phyloP scores from a whole-genome alignment of 495 filamentous ascomycete genomes.

The Achaetomiella virescens region DNA sequence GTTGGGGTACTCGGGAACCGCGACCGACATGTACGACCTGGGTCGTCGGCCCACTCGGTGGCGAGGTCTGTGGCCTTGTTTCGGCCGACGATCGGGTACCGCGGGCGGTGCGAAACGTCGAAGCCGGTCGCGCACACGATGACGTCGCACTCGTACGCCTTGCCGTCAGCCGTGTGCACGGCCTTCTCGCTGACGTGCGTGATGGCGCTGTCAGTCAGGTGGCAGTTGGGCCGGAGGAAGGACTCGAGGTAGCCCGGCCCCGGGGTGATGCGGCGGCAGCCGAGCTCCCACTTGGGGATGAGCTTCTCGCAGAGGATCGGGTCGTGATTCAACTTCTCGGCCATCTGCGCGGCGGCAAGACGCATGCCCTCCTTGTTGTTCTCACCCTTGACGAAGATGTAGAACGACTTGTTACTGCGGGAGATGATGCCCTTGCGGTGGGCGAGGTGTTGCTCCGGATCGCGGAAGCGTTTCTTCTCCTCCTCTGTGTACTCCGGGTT shows the following conservation, averaged over 20 bases:
- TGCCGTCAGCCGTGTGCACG: constrained; percentile 50
- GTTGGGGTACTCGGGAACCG: constrained; percentile 61
- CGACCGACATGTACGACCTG: constrained; percentile 58
- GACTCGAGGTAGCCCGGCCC: constrained; percentile 69
- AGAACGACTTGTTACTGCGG: constrained; percentile 56
- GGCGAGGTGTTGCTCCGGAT: constrained; percentile 36
- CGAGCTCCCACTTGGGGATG: constrained; percentile 58
- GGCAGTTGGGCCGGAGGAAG: constrained; percentile 56
- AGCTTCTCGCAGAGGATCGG: constrained; percentile 41
- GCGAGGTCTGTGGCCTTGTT: constrained; percentile 42
- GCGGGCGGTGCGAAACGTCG: constrained; percentile 51
- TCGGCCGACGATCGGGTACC: constrained; percentile 51
- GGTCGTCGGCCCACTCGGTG: constrained; percentile 38
- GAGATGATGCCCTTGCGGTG: constrained; percentile 43
- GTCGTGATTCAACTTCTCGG: constrained; percentile 33
- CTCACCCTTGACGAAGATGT: constrained; percentile 49
- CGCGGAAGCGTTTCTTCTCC: constrained; percentile 37
- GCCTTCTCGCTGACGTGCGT: constrained; percentile 50
- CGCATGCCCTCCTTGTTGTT: constrained; percentile 44
- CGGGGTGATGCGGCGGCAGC: constrained; percentile 65
- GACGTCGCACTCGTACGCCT: constrained; percentile 47
- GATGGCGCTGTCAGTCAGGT: constrained; percentile 53
- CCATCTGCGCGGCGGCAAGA: constrained; percentile 47
- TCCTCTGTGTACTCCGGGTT: constrained; percentile 44
- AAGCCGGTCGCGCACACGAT: constrained; percentile 66